phyloP scores from a whole-genome alignment of 139 green algal genomes.

The Chlamydomonas incerta region DNA sequence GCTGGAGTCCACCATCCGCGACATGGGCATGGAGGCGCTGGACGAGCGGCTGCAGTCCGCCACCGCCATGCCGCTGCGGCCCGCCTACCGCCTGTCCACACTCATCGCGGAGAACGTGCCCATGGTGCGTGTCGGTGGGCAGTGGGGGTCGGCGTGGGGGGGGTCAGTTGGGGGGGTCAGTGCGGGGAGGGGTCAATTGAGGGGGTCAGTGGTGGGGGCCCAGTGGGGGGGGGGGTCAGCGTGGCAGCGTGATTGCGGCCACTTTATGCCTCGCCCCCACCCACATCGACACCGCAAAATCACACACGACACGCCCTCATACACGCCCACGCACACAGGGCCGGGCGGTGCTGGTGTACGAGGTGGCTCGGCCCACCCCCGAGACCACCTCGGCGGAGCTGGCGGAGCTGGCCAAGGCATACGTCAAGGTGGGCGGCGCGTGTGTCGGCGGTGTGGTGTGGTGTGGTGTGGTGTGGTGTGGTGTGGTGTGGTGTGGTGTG shows the following conservation, averaged over 20 bases:
- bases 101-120: conserved; percentile 65
- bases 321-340: not conserved
- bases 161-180: too few relatives aligned
- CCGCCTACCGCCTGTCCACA: conserved; percentile 68
- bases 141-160: not conserved
- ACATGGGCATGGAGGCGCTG: conserved; percentile 64
- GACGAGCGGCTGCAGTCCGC: conserved; percentile 75
- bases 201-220: too few relatives aligned
- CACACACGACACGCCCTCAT: too few relatives aligned
- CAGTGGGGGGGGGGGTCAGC: too few relatives aligned
- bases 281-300: too few relatives aligned
- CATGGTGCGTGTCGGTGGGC: conserved; percentile 14
- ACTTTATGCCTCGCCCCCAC: too few relatives aligned
- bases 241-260: too few relatives aligned
- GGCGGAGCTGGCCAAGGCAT: conserved; percentile 32
- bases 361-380: conserved; percentile 34
- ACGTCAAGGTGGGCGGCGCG: conserved; percentile 1
- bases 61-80: conserved; percentile 45
- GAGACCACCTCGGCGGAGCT: conserved; percentile 22
- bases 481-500: too few relatives aligned
- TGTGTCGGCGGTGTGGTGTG: too few relatives aligned
- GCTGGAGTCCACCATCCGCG: conserved; percentile 40
- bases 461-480: too few relatives aligned
- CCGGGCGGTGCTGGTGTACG: conserved; percentile 35
- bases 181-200: too few relatives aligned